Percentiles rank a stretch among this genome's conserved stretches.
Conservation (phyloP, 2,329 filamentous ascomycete species). For the Fusarium sp. region DNA sequence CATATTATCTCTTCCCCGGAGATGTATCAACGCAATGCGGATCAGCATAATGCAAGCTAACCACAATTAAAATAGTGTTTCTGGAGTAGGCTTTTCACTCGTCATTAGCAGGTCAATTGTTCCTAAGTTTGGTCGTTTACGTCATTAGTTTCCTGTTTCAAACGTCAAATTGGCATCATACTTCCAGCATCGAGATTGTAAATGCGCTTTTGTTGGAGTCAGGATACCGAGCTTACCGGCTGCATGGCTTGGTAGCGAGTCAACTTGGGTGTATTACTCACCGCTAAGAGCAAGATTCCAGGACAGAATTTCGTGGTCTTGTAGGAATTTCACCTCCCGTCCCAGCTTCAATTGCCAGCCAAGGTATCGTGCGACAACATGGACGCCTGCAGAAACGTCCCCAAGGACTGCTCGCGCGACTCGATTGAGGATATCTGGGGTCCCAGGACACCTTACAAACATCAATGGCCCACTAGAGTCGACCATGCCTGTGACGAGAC, state of each 20-base stretch:
- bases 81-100: neutral
- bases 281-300: neutral
- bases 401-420: neutral
- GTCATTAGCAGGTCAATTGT: neutral
- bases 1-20: neutral
- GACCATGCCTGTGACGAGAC: conserved; percentile 1
- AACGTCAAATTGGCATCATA: conserved; percentile 8
- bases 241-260: neutral
- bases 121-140: neutral
- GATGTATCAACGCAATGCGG: neutral
- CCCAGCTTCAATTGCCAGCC: neutral
- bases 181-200: neutral
- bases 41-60: neutral
- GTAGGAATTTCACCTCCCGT: neutral
- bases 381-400: neutral
- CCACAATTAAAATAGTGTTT: neutral
- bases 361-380: no score
- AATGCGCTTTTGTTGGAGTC: neutral
- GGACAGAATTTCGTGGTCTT: neutral
- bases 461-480: conserved; percentile 7
- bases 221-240: neutral
- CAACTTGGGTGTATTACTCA: neutral
- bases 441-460: neutral
- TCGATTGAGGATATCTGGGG: conserved; percentile 3
- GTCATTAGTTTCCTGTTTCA: neutral